These are phyloP conservation scores for Sporodiniella umbellata DNA, from an alignment of 371 early-diverging fungal species.

Conservation along the genomic window DNA sequence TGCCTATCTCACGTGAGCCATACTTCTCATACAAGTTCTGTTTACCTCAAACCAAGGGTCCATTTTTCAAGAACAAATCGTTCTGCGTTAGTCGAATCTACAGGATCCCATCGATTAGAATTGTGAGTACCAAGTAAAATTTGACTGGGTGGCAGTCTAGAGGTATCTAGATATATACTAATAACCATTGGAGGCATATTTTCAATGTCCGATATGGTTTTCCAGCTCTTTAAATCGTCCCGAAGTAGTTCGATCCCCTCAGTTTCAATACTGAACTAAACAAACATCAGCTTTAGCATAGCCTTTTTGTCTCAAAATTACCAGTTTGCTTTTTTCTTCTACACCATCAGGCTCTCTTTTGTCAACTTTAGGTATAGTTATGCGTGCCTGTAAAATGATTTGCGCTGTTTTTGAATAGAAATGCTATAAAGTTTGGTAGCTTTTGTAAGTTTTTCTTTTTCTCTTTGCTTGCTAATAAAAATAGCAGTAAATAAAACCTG, in stretches of 20 bases:
- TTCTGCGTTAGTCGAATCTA: conserved; percentile 15
- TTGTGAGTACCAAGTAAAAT: conserved; percentile 18
- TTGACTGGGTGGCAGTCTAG: conserved; percentile 24
- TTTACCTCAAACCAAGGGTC: conserved; percentile 72
- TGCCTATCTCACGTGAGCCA: conserved; percentile 15
- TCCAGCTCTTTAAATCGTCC: conserved; percentile 73
- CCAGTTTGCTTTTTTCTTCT: conserved; percentile 9
- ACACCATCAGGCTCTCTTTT: background rate
- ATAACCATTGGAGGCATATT: conserved; percentile 67
- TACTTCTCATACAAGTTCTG: background rate
- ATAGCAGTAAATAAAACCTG: background rate
- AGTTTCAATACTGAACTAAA: conserved; percentile 66
- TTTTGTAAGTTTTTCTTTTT: too few relatives aligned
- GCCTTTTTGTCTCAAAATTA: background rate
- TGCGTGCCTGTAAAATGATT: conserved; percentile 52
- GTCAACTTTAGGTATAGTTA: conserved; percentile 45
- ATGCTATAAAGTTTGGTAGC: conserved; percentile 14
- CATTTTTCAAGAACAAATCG: conserved; percentile 75
- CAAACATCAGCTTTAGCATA: conserved; percentile 10
- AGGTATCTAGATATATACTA: conserved; percentile 74
- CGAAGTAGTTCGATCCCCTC: conserved; percentile 66
- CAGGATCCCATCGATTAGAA: conserved; percentile 15
- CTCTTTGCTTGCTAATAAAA: too few relatives aligned
- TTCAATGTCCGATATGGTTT: conserved; percentile 28
- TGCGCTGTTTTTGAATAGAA: conserved; percentile 59